phyloP scores from a whole-genome alignment of 139 green algal species.

The Klebsormidium nitens region DNA sequence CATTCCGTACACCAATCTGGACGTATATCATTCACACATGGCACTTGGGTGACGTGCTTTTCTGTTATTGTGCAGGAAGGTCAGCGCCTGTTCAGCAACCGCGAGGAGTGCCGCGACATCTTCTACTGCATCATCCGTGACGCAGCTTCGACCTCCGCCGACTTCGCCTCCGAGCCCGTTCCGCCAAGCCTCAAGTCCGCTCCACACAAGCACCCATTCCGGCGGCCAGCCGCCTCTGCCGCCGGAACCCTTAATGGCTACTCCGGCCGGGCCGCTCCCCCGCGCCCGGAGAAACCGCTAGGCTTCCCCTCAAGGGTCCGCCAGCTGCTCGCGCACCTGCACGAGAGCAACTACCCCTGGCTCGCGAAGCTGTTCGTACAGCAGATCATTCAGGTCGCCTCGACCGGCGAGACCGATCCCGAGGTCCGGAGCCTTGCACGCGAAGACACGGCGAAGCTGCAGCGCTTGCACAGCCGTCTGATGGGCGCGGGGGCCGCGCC shows the following conservation, averaged over 20 bases:
- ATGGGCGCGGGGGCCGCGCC: too few species aligned
- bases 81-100: neutral
- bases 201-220: too few species aligned
- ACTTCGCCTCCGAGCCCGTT: neutral
- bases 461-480: neutral
- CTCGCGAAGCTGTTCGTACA: neutral
- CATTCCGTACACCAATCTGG: too few species aligned
- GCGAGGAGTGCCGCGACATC: neutral
- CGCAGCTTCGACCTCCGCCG: neutral
- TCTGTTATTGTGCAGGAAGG: too few species aligned
- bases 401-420: conserved; percentile 1
- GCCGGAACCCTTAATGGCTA: too few species aligned
- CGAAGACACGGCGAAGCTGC: neutral
- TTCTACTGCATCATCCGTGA: neutral
- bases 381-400: conserved; percentile 1
- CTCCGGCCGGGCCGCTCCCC: neutral
- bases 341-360: neutral
- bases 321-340: neutral
- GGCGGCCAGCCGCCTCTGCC: too few species aligned
- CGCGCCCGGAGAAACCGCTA: neutral
- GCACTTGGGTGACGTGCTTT: too few species aligned
- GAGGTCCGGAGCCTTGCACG: neutral
- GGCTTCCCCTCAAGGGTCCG: neutral
- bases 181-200: neutral
- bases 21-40: too few species aligned